Conservation (phyloP, 2,329 filamentous ascomycete species). For the Aspergillus sp. region DNA sequence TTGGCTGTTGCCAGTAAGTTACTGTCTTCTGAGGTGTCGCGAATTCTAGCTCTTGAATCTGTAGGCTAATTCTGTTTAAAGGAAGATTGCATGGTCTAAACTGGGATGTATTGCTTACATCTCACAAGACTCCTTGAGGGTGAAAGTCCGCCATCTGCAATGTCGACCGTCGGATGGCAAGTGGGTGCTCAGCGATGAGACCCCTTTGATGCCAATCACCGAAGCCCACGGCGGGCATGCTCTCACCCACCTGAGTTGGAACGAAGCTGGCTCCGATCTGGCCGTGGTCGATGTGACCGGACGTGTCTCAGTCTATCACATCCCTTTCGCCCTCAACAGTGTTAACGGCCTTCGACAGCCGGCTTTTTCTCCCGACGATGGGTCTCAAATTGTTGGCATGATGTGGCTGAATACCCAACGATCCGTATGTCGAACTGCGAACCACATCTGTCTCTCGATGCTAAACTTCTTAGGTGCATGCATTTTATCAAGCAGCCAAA, state of each 20-base stretch:
- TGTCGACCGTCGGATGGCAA: slow-evolving; percentile 68
- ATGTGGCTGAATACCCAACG: slow-evolving; percentile 75
- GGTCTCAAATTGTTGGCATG: slow-evolving; percentile 76
- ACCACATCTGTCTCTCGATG: not conserved
- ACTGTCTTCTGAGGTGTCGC: not conserved
- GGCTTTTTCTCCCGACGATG: slow-evolving; percentile 68
- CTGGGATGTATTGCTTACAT: slow-evolving; percentile 83
- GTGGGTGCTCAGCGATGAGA: slow-evolving; percentile 77
- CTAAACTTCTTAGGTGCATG: slow-evolving; percentile 37
- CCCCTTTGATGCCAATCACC: slow-evolving; percentile 61
- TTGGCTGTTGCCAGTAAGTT: slow-evolving; percentile 80
- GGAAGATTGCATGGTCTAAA: slow-evolving; percentile 84
- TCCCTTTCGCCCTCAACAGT: slow-evolving; percentile 72
- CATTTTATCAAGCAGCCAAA: slow-evolving; percentile 63
- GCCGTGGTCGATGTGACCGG: slow-evolving; percentile 80
- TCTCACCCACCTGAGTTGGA: slow-evolving; percentile 82
- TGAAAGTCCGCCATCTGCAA: slow-evolving; percentile 73
- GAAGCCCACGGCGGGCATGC: slow-evolving; percentile 64
- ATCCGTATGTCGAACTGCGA: slow-evolving; percentile 36
- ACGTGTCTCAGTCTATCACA: slow-evolving; percentile 71
- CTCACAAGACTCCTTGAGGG: slow-evolving; percentile 65
- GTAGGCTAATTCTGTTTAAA: slow-evolving; percentile 39
- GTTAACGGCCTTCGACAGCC: slow-evolving; percentile 64
- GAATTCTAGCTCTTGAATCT: slow-evolving; percentile 18
- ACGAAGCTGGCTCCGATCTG: slow-evolving; percentile 73